phyloP scores from a whole-genome alignment of 352 stramenopile genomes.

The Globisporangium sylvaticum region DNA sequence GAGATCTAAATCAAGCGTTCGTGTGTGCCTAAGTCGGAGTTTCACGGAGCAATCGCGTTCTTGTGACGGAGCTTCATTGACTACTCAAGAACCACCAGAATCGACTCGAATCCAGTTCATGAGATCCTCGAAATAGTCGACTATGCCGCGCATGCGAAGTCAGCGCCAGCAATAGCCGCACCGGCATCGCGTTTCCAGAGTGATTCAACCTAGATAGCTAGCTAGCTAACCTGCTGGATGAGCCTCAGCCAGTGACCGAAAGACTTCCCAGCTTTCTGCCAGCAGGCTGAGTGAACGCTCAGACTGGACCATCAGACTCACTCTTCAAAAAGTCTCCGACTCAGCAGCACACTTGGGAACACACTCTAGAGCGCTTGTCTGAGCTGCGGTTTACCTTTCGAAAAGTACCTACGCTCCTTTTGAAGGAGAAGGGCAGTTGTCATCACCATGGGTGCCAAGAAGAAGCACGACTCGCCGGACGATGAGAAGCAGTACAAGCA shows the following conservation, averaged over 20 bases:
- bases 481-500: constrained; percentile 9
- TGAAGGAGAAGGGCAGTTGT: neutral
- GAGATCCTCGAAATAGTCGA: neutral
- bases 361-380: neutral
- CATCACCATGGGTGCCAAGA: constrained; percentile 2
- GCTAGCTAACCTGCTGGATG: neutral
- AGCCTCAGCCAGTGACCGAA: neutral
- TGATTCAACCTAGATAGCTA: neutral
- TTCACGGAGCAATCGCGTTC: neutral
- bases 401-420: neutral
- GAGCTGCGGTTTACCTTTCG: neutral
- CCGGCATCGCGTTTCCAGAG: neutral
- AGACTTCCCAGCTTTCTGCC: neutral
- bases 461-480: constrained; percentile 2
- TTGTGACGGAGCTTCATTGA: neutral
- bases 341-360: neutral
- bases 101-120: neutral
- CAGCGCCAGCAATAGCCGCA: neutral
- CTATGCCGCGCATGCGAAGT: neutral
- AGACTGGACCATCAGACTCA: neutral
- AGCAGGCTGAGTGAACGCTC: neutral
- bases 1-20: neutral
- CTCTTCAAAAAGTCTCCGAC: neutral
- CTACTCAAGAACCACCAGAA: neutral
- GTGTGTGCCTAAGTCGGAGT: neutral